Base-by-base conservation (phyloP, 768 basidiomycete genomes). In the Boletus tomentosulus region DNA sequence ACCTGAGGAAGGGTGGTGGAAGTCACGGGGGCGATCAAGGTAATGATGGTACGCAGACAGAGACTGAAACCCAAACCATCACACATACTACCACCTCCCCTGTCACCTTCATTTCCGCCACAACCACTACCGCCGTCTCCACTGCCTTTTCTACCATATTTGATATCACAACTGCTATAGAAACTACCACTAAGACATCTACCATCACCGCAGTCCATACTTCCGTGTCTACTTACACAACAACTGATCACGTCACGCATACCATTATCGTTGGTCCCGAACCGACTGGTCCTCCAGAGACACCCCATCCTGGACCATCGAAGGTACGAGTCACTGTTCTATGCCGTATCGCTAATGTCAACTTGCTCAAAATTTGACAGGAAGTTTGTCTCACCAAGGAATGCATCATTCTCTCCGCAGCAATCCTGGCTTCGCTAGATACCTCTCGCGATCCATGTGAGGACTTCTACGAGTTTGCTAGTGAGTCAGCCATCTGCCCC, bases 381-480 rank as follows among this genome's bases (percentile, higher is more conserved):
- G 76, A 82, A 56, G 66, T 78, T 4, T 99, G 97, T 73, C 68
- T 89, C 27, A 84, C 87, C 12, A 66, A 86, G 4, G 80, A 86
- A 57, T 99, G 97, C 66, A 85, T 98, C 47, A 72, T 83, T 33
- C 78, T 96, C 12, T 86, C 96, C 10, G 89, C 92, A 1, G 79
- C 84, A 0, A 88, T 99, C 54, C 73, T 98, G 13, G 81, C 85
- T 19, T 84, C 84, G 1, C 71, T 98, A 22, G 95, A 99, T 65
- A 79, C 79, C 10, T 75, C 83, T 9, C 79, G 87, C 59, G 93
- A 98, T 66, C 97, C 97, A 0, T 99, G 97, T 70, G 90, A 98
- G 60, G 87, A 93, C 71, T 97, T 98, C 69, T 98, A 94, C 65
- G 82, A 87, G 58, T 98, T 85, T 72, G 84, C 94, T 10, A 95